Conservation (phyloP, 1,139 yeast species). For the Petasospora rhodanensis region DNA sequence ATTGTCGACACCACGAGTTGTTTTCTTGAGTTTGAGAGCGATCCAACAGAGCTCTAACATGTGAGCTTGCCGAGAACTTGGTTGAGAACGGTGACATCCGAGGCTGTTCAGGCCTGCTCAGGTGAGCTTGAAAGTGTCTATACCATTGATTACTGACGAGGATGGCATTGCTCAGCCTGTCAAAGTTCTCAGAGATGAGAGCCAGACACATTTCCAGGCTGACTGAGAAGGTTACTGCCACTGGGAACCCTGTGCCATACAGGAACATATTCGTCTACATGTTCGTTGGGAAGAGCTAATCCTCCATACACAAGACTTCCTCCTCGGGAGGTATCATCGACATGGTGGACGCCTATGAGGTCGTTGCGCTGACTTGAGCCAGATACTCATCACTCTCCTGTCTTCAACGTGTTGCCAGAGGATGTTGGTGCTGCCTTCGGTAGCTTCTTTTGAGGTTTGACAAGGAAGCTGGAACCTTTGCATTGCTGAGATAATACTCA, state of each 20-base stretch:
- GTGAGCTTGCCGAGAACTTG: constrained; percentile 88
- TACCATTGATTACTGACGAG: constrained; percentile 89
- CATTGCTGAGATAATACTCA: constrained; percentile 94
- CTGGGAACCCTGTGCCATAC: constrained; percentile 49
- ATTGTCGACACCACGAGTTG: constrained; percentile 96
- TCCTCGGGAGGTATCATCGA: constrained; percentile 97
- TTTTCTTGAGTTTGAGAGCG: constrained; percentile 87
- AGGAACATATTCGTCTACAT: constrained; percentile 96
- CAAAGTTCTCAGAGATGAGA: constrained; percentile 63
- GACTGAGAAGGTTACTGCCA: constrained; percentile 36
- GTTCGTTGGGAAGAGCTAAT: constrained; percentile 91
- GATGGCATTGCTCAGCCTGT: constrained; percentile 88
- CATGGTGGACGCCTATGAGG: constrained; percentile 89
- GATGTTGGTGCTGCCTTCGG: constrained; percentile 98
- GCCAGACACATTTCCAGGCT: constrained; percentile 72
- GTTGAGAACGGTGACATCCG: constrained; percentile 93
- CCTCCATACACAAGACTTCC: constrained; percentile 90
- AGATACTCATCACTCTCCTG: constrained; percentile 92
- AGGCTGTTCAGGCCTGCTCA: constrained; percentile 91
- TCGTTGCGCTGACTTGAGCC: constrained; percentile 93
- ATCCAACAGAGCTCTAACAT: constrained; percentile 97
- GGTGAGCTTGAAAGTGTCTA: constrained; percentile 99
- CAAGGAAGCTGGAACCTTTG: constrained; percentile 93
- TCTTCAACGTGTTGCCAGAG: constrained; percentile 86
- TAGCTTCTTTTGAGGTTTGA: constrained; percentile 94